Conservation (phyloP, 257 asterid species). For the Nicotiana benthamiana region DNA sequence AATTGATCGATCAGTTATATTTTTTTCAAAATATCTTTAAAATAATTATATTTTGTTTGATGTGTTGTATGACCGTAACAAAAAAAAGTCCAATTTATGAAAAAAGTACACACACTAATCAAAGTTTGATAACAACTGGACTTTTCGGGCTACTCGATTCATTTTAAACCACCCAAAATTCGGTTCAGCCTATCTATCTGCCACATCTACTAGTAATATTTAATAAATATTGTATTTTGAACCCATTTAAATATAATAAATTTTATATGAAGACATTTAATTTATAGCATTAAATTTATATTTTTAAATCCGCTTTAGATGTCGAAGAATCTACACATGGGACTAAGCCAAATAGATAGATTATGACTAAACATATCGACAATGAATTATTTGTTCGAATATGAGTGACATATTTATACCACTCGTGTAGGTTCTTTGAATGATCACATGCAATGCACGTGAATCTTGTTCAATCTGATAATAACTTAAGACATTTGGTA, state of each 20-base stretch:
- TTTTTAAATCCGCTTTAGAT: background rate
- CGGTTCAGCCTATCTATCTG: too few relatives aligned
- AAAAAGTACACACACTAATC: too few relatives aligned
- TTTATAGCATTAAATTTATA: background rate
- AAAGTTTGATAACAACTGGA: too few relatives aligned
- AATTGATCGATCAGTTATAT: too few relatives aligned
- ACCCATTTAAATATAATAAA: background rate
- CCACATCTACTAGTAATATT: too few relatives aligned
- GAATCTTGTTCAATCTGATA: conserved; percentile 22
- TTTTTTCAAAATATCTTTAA: too few relatives aligned
- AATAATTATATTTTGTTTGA: too few relatives aligned
- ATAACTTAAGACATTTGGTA: conserved; percentile 4
- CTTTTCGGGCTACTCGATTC: too few relatives aligned
- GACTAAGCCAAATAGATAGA: conserved; percentile 12
- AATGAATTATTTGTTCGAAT: conserved; percentile 6
- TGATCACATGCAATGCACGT: conserved; percentile 31
- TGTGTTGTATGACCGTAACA: too few relatives aligned
- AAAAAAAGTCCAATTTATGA: too few relatives aligned
- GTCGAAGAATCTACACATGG: conserved; percentile 16
- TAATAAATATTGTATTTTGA: too few relatives aligned
- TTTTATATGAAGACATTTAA: background rate
- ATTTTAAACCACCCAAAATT: too few relatives aligned
- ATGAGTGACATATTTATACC: background rate
- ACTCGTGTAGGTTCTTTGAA: conserved; percentile 20
- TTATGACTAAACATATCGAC: conserved; percentile 13